These are phyloP conservation scores for Penicillium daleae DNA, from an alignment of 495 filamentous ascomycete genomes.

Conservation along the genomic window DNA sequence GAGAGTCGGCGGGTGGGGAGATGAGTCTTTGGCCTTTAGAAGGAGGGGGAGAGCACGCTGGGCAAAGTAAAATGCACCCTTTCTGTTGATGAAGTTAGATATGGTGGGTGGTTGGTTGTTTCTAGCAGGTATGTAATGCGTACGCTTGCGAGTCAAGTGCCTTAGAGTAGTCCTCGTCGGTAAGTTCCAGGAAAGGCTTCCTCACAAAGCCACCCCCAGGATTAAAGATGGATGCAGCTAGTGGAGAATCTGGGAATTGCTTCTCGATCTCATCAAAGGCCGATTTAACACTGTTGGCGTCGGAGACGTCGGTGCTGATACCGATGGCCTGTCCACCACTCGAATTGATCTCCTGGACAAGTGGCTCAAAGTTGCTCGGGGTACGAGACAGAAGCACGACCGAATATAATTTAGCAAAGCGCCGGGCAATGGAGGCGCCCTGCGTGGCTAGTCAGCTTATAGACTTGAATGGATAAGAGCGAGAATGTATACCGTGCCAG, in stretches of 20 bases:
- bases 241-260: slow-evolving; percentile 47
- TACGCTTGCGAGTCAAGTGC: slow-evolving; percentile 65
- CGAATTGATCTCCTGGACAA: slow-evolving; percentile 75
- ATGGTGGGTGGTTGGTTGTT: not conserved
- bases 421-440: slow-evolving; percentile 64
- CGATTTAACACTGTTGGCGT: slow-evolving; percentile 60
- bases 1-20: slow-evolving; percentile 69
- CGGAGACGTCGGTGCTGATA: slow-evolving; percentile 72
- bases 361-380: slow-evolving; percentile 62
- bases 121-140: slow-evolving; percentile 22
- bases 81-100: slow-evolving; percentile 42
- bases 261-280: slow-evolving; percentile 72
- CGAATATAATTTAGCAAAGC: slow-evolving; percentile 73
- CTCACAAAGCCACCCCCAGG: slow-evolving; percentile 67
- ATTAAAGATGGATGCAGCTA: slow-evolving; percentile 86
- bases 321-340: slow-evolving; percentile 74
- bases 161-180: slow-evolving; percentile 62
- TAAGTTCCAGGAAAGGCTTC: slow-evolving; percentile 83
- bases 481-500: slow-evolving; percentile 61
- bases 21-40: slow-evolving; percentile 55
- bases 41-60: slow-evolving; percentile 74
- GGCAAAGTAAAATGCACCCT: slow-evolving; percentile 79
- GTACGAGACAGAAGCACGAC: slow-evolving; percentile 77
- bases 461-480: not conserved
- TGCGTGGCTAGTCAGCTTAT: slow-evolving; percentile 25